Percentiles rank a stretch among this genome's conserved stretches.
Evolutionary conservation across 306 rosid genomes (phyloP).

Genomic region (Vicia faba): DNA sequence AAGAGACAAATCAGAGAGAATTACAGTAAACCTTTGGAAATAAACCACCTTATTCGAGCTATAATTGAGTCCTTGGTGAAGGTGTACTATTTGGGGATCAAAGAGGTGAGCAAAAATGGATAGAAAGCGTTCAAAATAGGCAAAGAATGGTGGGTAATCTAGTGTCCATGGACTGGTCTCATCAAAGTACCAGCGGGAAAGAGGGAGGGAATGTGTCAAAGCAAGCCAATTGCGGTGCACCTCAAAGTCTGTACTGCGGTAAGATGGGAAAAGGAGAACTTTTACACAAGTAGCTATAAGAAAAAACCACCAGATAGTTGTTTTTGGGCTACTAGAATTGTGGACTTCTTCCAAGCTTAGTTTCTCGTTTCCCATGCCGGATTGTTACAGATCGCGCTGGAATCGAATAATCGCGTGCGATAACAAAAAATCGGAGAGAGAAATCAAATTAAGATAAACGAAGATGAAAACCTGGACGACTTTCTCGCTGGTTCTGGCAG

Average conservation of each 20-base stretch:
- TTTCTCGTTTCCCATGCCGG: slow-evolving; percentile 44
- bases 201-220: slow-evolving; percentile 82
- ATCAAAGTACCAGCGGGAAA: slow-evolving; percentile 78
- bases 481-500: background rate
- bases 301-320: slow-evolving; percentile 64
- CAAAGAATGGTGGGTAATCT: slow-evolving; percentile 89
- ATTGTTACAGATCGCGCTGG: background rate
- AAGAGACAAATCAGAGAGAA: slow-evolving; percentile 70
- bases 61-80: slow-evolving; percentile 69
- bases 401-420: background rate
- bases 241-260: slow-evolving; percentile 86
- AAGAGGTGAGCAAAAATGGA: slow-evolving; percentile 61
- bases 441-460: background rate
- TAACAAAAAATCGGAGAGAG: background rate
- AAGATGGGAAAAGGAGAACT: slow-evolving; percentile 77
- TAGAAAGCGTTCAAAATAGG: slow-evolving; percentile 68
- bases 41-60: slow-evolving; percentile 50
- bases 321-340: slow-evolving; percentile 27
- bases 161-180: slow-evolving; percentile 94
- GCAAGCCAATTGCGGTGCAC: slow-evolving; percentile 93
- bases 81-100: slow-evolving; percentile 75
- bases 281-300: slow-evolving; percentile 62
- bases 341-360: slow-evolving; percentile 31
- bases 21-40: slow-evolving; percentile 71
- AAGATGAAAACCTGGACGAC: background rate